These are phyloP conservation scores for Metarhizium brunneum DNA, from an alignment of 2,329 filamentous ascomycete genomes.

Conservation along the genomic window DNA sequence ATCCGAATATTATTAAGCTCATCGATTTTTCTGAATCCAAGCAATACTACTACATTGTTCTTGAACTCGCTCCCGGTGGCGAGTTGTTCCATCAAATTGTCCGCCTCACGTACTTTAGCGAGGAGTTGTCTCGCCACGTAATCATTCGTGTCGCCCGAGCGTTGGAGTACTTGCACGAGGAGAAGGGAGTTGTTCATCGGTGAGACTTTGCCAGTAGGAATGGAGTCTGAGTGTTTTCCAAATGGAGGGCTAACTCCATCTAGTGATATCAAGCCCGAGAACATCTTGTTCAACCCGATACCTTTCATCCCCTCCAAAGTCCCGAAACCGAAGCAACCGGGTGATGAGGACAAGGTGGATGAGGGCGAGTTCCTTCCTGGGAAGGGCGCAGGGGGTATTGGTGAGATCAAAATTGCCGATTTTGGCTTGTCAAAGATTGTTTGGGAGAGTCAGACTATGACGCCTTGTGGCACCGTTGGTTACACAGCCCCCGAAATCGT, in stretches of 20 bases:
- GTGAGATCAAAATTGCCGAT: slow-evolving; percentile 92
- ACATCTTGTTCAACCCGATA: slow-evolving; percentile 84
- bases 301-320: slow-evolving; percentile 71
- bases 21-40: slow-evolving; percentile 88
- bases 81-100: slow-evolving; percentile 99
- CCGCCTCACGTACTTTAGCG: slow-evolving; percentile 95
- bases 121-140: slow-evolving; percentile 87
- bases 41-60: slow-evolving; percentile 95
- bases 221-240: neutral
- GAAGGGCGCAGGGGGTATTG: slow-evolving; percentile 80
- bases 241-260: neutral
- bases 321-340: slow-evolving; percentile 71
- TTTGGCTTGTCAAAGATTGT: slow-evolving; percentile 97
- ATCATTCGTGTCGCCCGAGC: slow-evolving; percentile 94
- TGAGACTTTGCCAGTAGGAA: slow-evolving; percentile 35
- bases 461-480: slow-evolving; percentile 95
- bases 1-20: slow-evolving; percentile 91
- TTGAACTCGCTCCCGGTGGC: slow-evolving; percentile 89
- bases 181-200: slow-evolving; percentile 94
- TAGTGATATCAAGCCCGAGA: slow-evolving; percentile 97
- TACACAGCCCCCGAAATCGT: slow-evolving; percentile 98
- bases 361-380: slow-evolving; percentile 88
- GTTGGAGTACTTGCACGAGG: slow-evolving; percentile 87
- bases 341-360: slow-evolving; percentile 94
- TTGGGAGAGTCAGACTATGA: slow-evolving; percentile 98